Base-by-base conservation (phyloP, 2,329 filamentous ascomycete genomes). In the Ciborinia camelliae region DNA sequence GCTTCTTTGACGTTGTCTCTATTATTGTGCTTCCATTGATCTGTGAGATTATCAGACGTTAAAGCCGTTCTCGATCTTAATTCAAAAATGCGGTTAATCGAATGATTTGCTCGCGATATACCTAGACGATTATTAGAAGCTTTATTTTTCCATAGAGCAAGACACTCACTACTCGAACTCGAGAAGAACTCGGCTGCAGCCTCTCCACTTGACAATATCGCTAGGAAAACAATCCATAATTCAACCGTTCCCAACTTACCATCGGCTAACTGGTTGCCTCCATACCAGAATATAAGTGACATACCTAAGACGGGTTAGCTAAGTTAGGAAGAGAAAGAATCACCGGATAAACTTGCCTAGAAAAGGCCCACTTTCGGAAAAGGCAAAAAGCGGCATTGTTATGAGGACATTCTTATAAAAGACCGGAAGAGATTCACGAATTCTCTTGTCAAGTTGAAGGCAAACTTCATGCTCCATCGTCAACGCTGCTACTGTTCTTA, bases 201-300 rank as follows among this genome's bases (percentile, higher is more conserved):
- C 76, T 97, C 92, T 0, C 92, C 90, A 52, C 92, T 91, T 73
- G 96, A 97, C 72, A 96, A 89, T 70, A 97, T 84, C 48, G 90
- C 84, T 67, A 88, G 86, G 78, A 96, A 96, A 72, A 91, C 92
- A 52, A 96, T 81, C 78, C 96, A 97, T 81, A 97, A 97, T 69
- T 92, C 88, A 75, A 92, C 92, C 71, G 91, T 82, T 70, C 77
- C 76, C 75, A 93, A 92, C 75, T 95, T 90, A 48, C 78, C 73
- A 58, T 82, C 82, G n/a, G 82, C 86, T 59, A 96, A 87, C 32
- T 96, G 79, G 0, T 82, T 89, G 26, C 90, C 90, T 64, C 92
- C 92, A 71, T 93, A 96, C 90, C 91, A 96, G 81, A 96, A 96
- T 2, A 89, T 91, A 1, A 96, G 84, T 0, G 91, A 91, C 66